These are phyloP conservation scores for Phaeosphaeriaceae sp. DNA, from an alignment of 2,329 filamentous ascomycete species.

Conservation along the genomic window DNA sequence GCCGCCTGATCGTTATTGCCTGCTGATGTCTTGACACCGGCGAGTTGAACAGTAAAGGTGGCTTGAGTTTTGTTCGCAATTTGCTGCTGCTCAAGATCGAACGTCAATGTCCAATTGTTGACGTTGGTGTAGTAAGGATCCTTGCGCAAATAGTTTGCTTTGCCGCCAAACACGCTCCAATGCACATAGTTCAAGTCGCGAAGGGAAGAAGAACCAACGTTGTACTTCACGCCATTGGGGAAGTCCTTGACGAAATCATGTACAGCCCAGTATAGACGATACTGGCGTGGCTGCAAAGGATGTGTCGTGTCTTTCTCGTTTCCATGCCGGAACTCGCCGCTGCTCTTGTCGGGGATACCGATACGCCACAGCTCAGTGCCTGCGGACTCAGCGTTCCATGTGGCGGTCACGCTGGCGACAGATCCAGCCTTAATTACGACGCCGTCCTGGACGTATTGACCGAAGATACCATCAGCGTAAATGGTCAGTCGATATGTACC, in stretches of 20 bases:
- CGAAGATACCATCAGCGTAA: conserved; percentile 69
- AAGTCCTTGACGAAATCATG: conserved; percentile 69
- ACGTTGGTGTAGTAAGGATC: conserved; percentile 49
- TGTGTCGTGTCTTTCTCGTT: conserved; percentile 59
- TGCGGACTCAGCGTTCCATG: conserved; percentile 63
- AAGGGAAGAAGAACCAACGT: conserved; percentile 61
- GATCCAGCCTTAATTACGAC: conserved; percentile 53
- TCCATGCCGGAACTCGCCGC: conserved; percentile 68
- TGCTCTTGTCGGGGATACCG: conserved; percentile 68
- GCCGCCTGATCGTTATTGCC: conserved; percentile 10
- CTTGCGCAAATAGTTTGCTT: conserved; percentile 58
- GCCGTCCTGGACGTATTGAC: conserved; percentile 64
- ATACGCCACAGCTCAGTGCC: conserved; percentile 70
- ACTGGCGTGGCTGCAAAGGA: conserved; percentile 61
- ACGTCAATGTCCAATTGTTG: conserved; percentile 36
- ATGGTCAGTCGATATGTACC: conserved; percentile 70
- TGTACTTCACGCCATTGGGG: conserved; percentile 65
- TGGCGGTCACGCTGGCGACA: conserved; percentile 43
- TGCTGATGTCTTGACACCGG: conserved; percentile 67
- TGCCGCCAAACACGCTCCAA: conserved; percentile 69
- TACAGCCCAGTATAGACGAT: conserved; percentile 67
- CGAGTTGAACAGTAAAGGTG: conserved; percentile 70
- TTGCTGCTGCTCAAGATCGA: conserved; percentile 36
- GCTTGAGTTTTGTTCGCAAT: conserved; percentile 54
- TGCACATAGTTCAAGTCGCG: conserved; percentile 70